phyloP scores from a whole-genome alignment of 208 protist genomes.

The Crithidia acanthocephali region DNA sequence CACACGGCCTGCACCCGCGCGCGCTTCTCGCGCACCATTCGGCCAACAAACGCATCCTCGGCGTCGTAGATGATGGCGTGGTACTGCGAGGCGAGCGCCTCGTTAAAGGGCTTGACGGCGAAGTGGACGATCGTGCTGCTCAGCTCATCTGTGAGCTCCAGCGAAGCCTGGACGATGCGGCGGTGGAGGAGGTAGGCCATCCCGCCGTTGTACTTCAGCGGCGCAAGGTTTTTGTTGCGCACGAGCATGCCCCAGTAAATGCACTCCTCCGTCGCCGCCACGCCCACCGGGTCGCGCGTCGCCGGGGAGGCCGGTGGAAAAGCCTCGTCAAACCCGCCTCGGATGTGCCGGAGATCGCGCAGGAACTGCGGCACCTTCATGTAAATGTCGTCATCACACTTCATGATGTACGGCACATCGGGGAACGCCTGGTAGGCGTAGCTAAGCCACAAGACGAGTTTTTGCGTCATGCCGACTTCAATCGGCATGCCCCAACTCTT shows the following conservation, averaged over 20 bases:
- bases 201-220: conserved; percentile 10
- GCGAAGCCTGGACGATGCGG: neutral
- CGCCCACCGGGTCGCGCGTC: neutral
- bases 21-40: conserved; percentile 1
- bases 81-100: neutral
- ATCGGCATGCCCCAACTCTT: conserved; percentile 37
- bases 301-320: neutral
- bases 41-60: conserved; percentile 13
- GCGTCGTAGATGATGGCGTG: neutral
- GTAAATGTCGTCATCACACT: conserved; percentile 57
- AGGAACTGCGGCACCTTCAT: conserved; percentile 56
- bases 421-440: conserved; percentile 45
- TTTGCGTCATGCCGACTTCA: conserved; percentile 49
- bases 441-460: conserved; percentile 47
- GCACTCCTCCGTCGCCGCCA: neutral
- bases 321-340: neutral
- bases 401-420: conserved; percentile 40
- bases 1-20: neutral
- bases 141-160: conserved; percentile 11
- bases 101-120: neutral
- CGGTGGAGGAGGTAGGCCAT: conserved; percentile 23
- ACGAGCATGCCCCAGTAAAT: conserved; percentile 17
- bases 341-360: conserved; percentile 36
- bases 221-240: neutral
- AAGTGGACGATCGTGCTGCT: neutral